phyloP scores from a whole-genome alignment of 2,329 filamentous ascomycete genomes.

The Aspergillus quadrilineatus region DNA sequence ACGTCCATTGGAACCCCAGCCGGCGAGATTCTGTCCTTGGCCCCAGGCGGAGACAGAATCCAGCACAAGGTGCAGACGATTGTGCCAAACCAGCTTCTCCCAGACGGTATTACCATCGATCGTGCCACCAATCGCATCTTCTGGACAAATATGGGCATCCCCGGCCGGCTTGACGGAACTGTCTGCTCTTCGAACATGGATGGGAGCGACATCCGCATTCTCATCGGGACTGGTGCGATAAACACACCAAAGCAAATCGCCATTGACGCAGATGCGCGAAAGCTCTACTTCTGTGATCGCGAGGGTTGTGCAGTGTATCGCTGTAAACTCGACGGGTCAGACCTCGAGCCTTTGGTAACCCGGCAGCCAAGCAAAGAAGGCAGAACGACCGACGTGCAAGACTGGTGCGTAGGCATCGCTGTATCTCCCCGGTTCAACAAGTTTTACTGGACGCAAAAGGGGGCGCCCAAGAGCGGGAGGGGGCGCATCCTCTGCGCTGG shows the following conservation, averaged over 20 bases:
- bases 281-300: conserved; percentile 46
- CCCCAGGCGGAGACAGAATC: conserved; percentile 13
- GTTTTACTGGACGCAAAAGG: conserved; percentile 64
- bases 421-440: conserved; percentile 45
- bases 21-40: conserved; percentile 2
- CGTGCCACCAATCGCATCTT: conserved; percentile 40
- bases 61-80: conserved; percentile 11
- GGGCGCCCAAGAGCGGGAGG: conserved; percentile 49
- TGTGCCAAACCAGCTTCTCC: conserved; percentile 28
- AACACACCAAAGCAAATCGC: conserved; percentile 52
- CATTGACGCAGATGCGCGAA: conserved; percentile 27
- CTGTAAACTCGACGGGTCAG: conserved; percentile 36
- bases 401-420: conserved; percentile 60
- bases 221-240: conserved; percentile 47
- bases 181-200: conserved; percentile 49
- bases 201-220: conserved; percentile 44
- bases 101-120: conserved; percentile 50
- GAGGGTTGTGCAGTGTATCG: conserved; percentile 43
- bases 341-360: conserved; percentile 38
- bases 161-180: conserved; percentile 41
- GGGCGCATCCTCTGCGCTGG: conserved; percentile 57
- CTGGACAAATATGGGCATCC: conserved; percentile 53
- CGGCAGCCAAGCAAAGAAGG: neutral
- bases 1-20: conserved; percentile 12
- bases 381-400: neutral